Evolutionary conservation across 345 rosid genomes (phyloP).

Genomic region (Raphanus sativus): DNA sequence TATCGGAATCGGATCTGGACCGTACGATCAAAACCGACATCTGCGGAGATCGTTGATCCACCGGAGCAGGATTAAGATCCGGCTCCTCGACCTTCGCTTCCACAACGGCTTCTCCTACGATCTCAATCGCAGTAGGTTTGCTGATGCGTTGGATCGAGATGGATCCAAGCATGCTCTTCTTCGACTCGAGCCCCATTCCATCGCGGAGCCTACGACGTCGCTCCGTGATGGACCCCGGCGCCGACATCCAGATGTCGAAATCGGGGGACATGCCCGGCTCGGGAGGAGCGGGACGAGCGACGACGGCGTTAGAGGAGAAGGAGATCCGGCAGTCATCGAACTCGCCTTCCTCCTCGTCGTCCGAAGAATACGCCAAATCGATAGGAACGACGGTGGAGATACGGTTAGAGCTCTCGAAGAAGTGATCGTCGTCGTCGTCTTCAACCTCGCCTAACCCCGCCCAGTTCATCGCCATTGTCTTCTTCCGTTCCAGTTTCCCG

Average conservation of each 20-base stretch:
- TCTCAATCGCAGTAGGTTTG: not conserved
- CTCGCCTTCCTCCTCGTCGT: constrained; percentile 58
- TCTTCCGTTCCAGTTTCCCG: constrained; percentile 49
- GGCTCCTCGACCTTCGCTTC: constrained; percentile 23
- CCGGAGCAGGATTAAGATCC: not conserved
- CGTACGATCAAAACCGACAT: constrained; percentile 52
- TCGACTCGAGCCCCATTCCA: constrained; percentile 69
- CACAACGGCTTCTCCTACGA: not conserved
- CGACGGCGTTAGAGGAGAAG: constrained; percentile 42
- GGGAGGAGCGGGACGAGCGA: constrained; percentile 34
- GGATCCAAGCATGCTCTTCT: constrained; percentile 44
- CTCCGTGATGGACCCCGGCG: constrained; percentile 77
- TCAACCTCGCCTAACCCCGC: constrained; percentile 69
- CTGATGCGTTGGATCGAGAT: constrained; percentile 38
- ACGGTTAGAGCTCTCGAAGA: constrained; percentile 63
- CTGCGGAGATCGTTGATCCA: constrained; percentile 25
- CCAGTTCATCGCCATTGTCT: constrained; percentile 75
- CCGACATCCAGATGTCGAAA: constrained; percentile 84
- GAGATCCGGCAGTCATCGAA: constrained; percentile 74
- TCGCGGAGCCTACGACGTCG: constrained; percentile 67
- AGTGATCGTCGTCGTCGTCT: constrained; percentile 63
- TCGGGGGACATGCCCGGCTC: constrained; percentile 46
- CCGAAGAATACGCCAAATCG: constrained; percentile 66
- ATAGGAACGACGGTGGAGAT: constrained; percentile 50
- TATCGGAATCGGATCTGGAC: constrained; percentile 72